Conservation (phyloP, 2,329 filamentous ascomycete species). For the Aureobasidium sp. region DNA sequence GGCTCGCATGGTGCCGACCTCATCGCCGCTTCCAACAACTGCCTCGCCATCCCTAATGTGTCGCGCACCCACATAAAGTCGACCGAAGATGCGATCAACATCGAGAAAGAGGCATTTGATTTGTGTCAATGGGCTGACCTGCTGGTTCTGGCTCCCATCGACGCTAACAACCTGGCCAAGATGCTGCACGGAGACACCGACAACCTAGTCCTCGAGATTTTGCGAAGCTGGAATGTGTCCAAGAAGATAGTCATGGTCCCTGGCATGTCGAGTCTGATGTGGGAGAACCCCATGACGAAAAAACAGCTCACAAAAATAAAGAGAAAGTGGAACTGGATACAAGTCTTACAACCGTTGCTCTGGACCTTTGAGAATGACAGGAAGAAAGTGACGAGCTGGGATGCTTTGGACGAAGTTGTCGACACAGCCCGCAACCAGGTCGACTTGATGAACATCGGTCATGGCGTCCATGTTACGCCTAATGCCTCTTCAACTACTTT, state of each 20-base stretch:
- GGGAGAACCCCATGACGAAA: constrained; percentile 83
- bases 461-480: constrained; percentile 53
- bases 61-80: constrained; percentile 20
- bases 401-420: constrained; percentile 62
- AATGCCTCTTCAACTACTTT: constrained; percentile 20
- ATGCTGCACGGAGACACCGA: constrained; percentile 82
- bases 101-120: constrained; percentile 48
- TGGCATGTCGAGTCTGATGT: constrained; percentile 82
- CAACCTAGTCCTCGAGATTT: constrained; percentile 69
- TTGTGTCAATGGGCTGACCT: constrained; percentile 84
- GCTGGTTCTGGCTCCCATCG: constrained; percentile 74
- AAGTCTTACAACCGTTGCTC: constrained; percentile 70
- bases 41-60: constrained; percentile 28
- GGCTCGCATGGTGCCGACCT: constrained; percentile 29
- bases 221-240: constrained; percentile 79
- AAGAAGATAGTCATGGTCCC: constrained; percentile 82
- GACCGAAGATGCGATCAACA: constrained; percentile 22
- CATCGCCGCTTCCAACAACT: constrained; percentile 27
- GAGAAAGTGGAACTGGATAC: constrained; percentile 80
- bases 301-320: constrained; percentile 79
- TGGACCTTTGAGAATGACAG: constrained; percentile 65
- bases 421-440: constrained; percentile 71
- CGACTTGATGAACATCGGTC: constrained; percentile 65
- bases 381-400: constrained; percentile 47
- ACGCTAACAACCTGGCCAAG: constrained; percentile 75